Base-by-base conservation (phyloP, 176 grass and related monocot genomes). In the Poa annua region DNA sequence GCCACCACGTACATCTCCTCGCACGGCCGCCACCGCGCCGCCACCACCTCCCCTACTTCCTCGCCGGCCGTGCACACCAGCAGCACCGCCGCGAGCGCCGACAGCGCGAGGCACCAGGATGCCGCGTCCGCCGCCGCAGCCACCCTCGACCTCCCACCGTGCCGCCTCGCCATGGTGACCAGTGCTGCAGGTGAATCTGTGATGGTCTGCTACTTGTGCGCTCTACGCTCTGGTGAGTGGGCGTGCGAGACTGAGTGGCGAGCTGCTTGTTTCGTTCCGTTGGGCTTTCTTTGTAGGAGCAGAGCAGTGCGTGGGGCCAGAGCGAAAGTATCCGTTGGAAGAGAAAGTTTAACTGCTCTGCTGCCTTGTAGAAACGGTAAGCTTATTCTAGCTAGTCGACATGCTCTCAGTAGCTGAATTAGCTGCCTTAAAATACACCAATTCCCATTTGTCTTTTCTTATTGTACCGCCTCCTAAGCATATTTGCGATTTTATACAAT, bases 1-100 rank as follows among this genome's bases (percentile, higher is more conserved):
- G 68, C 81, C n/a, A 99, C 96, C 48, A 96, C 89, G 74, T 99
- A 99, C 1, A 99, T 87, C 83, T 99, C 96, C 57, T 96, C 89
- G 83, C 96, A 99, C 39, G 91, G 85, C 59, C 83, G 85, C 26
- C 70, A 50, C 22, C 44, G 70, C 44, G 80, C 36, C 24, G 85
- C 42, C 41, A 76, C 94, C 35, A 10, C 9, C 59, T 15, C 20
- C 60, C 1, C 33, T 26, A 25, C 2, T 19, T 32, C 11, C 10
- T 69, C 76, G 2, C 55, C 81, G n/a, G 88, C 42, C 16, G 91
- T 87, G 87, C 96, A 74, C 83, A 95, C 80, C 48, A 96, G 57
- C 85, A 99, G 86, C 36, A 96, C 52, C 41, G 76, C 77, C 77
- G 44, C 42, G 12, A 95, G 68, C 56, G 91, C 12, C 55, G 83